Base-by-base conservation (phyloP, 2,329 filamentous ascomycete species). In the Botrytis tulipae region DNA sequence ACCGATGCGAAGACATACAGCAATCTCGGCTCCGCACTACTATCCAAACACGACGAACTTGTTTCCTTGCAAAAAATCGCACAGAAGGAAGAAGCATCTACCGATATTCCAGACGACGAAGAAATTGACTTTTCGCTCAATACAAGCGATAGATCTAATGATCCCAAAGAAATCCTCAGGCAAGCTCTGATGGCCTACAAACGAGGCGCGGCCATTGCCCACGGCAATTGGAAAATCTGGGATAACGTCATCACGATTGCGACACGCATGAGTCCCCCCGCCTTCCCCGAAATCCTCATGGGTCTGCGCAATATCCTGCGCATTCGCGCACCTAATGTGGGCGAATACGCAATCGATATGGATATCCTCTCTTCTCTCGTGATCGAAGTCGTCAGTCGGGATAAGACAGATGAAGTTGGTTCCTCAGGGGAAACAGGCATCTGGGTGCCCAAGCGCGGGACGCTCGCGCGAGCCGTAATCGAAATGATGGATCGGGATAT, bases 1-100 rank as follows among this genome's bases (percentile, higher is more conserved):
- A 91, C 92, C 70, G 95, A 98, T 80, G 95, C 95, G 0, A 90
- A 97, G 80, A 94, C 93, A 0, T 99, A 96, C 94, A 97, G 93
- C 79, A 99, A 99, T 80, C 87, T 99, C 35, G 96, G 95, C 0
- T 94, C 92, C 2, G 91, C 95, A 0, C 87, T 98, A 1, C 88
- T 93, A 76, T 91, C 90, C 74, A 84, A 92, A 75, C 94, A 88
- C 82, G 86, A 84, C 61, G 87, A 89, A 78, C 82, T 79, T 61
- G 63, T 78, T 54, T 65, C 85, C 0, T 76, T 85, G 6, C 83
- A 85, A 72, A 78, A 81, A 75, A 76, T 73, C 20, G 80, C 82
- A 1, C 80, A 82, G 1, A 79, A 79, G 0, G 80, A 82, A 4
- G 79, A 81, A 18, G 25, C 57, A 37, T 72, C 42, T 12, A 60